phyloP scores from a whole-genome alignment of 306 rosid genomes.

The Hippophae tibetana region DNA sequence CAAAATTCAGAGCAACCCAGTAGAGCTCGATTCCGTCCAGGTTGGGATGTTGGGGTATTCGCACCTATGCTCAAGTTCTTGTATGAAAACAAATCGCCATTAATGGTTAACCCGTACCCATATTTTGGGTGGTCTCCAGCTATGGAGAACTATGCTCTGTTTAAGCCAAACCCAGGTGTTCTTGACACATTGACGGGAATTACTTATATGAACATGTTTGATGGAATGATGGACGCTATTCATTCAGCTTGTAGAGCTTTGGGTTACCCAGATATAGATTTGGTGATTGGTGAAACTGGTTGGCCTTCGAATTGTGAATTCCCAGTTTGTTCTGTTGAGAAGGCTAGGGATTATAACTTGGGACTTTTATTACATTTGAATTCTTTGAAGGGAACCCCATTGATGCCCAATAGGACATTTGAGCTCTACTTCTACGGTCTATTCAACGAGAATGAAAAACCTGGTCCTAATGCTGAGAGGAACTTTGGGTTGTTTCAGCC shows the following conservation, averaged over 20 bases:
- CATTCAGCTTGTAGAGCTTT: slow-evolving; percentile 53
- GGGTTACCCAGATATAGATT: slow-evolving; percentile 48
- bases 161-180: slow-evolving; percentile 49
- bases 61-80: slow-evolving; percentile 52
- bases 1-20: slow-evolving; percentile 57
- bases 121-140: slow-evolving; percentile 66
- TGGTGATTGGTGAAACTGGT: slow-evolving; percentile 70
- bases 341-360: slow-evolving; percentile 45
- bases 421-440: slow-evolving; percentile 57
- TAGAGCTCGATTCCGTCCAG: slow-evolving; percentile 52
- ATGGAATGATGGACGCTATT: slow-evolving; percentile 58
- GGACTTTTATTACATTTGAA: slow-evolving; percentile 44
- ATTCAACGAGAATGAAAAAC: slow-evolving; percentile 80
- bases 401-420: slow-evolving; percentile 77
- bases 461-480: slow-evolving; percentile 77
- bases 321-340: slow-evolving; percentile 46
- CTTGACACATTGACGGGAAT: slow-evolving; percentile 40
- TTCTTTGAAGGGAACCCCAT: slow-evolving; percentile 60
- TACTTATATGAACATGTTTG: slow-evolving; percentile 67
- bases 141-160: slow-evolving; percentile 40
- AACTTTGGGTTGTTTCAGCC: slow-evolving; percentile 80
- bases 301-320: slow-evolving; percentile 84
- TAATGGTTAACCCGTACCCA: slow-evolving; percentile 90
- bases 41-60: slow-evolving; percentile 33
- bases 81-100: slow-evolving; percentile 43